Base-by-base conservation (phyloP, 306 rosid species). In the Purshia tridentata region DNA sequence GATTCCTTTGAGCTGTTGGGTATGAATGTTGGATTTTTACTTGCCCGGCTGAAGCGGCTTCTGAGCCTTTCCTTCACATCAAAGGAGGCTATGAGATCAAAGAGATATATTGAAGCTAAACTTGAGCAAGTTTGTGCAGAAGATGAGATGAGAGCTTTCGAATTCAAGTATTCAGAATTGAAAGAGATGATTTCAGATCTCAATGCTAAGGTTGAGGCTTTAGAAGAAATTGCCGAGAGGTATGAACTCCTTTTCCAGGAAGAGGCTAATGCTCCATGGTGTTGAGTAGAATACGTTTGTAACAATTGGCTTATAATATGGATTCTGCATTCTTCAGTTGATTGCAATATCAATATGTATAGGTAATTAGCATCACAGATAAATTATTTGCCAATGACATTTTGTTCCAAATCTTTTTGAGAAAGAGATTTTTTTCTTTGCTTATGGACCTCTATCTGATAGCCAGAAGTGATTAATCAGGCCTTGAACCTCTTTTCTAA, bases 1-100 rank as follows among this genome's bases (percentile, higher is more conserved):
- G 66, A 71, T 6, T 79, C 84, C 65, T 70, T 78, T 16, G 82
- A 78, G 67, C 55, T 16, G 54, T 56, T 80, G 67, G 88, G 87
- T 9, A 80, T 87, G 91, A 76, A 82, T 6, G 81, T 82, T 11
- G 35, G 76, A 10, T 84, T 87, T 70, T 76, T 87, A 47, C 65
- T 20, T 11, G 45, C 6, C 8, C 81, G 81, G 67, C 72, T 84
- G 48, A 12, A 69, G 19, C 62, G n/a, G 61, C 87, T 84, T 18
- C 14, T 59, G 49, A 18, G 56, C n/a, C 23, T 80, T 22, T 47
- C 84, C 50, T 14, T 49, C 19, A 16, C 41, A 49, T 73, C 66
- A 56, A 46, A 41, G 48, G 80, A 48, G 74, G 77, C 35, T 2
- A 3, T 1, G 40, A 12, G 22, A 56, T 22, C 14, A 22, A 56